Evolutionary conservation across 495 filamentous ascomycete genomes (phyloP), one percentile per base, ranked within the genome.

Genomic region (Glonium stellatum): DNA sequence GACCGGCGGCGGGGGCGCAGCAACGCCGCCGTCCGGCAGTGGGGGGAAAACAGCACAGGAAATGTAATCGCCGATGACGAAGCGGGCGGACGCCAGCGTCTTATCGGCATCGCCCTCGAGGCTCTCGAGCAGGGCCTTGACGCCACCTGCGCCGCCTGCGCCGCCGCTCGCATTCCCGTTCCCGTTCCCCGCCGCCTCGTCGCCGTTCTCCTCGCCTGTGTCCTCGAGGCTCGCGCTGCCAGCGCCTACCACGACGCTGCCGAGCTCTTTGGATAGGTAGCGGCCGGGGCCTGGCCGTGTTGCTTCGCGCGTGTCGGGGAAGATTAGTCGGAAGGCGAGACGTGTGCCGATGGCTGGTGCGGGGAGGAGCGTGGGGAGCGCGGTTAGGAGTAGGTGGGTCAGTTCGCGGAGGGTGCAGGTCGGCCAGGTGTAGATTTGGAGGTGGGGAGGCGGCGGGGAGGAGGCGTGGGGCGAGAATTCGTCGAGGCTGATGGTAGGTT

Each of bases 31-130:
- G 67, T 91, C 86, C 46, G 79, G 74, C 68, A 84, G 71, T 15
- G 92, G 89, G 46, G 87, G 84, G 22, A 90, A 72, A 49, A 97
- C 84, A 1, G 89, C 87, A 69, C 87, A 89, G 57, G 84, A 83
- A 22, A 97, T 79, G 69, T 85, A 96, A 73, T 96, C 92, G 0
- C 92, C 93, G 59, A 92, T 84, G 31, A 97, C 85, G 65, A 96
- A 96, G 25, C 82, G 77, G 36, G 80, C 83, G 46, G 95, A 89
- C 49, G 75, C 73, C 42, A 97, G 73, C 46, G 87, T 88, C 74
- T 85, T 92, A 10, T 85, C 80, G 44, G 80, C 78, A n/a, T 85
- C 83, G 12, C 78, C 78, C n/a, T 73, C 77, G 27, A 81, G 72
- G n/a, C 58, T 13, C 12, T 59, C 62, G 42, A 68, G 48, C 19